These are phyloP conservation scores for Myxozyma nipponensis DNA, from an alignment of 805 yeast genomes.

Conservation along the genomic window DNA sequence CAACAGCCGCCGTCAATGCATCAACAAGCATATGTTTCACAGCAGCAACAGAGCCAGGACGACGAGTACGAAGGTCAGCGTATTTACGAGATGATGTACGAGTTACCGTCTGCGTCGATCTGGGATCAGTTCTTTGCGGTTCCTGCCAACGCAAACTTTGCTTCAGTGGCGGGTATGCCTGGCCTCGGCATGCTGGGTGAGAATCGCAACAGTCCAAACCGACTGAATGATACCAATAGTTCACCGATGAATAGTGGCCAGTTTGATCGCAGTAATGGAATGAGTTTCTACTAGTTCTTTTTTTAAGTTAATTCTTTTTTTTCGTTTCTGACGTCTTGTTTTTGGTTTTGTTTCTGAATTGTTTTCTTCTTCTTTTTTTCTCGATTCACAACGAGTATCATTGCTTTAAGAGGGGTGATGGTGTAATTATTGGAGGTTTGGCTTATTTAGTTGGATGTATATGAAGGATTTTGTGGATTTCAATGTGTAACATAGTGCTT, in stretches of 20 bases:
- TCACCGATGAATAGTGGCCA: no score
- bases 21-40: background rate
- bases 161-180: slow-evolving; percentile 17
- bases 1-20: background rate
- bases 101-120: slow-evolving; percentile 35
- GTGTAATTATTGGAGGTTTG: no score
- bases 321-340: background rate
- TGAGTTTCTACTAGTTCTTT: no score
- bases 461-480: no score
- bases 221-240: no score
- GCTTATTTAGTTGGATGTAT: no score
- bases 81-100: slow-evolving; percentile 36
- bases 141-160: slow-evolving; percentile 10
- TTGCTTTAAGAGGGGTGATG: no score
- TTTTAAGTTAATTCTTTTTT: no score
- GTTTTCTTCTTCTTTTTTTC: background rate
- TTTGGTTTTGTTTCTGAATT: background rate
- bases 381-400: no score
- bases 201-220: no score
- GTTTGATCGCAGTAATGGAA: no score
- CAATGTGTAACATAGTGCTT: no score
- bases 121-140: slow-evolving; percentile 38
- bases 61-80: slow-evolving; percentile 34
- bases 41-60: slow-evolving; percentile 17
- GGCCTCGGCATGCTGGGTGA: background rate